phyloP scores from a whole-genome alignment of 1,284 basidiomycete genomes.

The Melampsora americana region DNA sequence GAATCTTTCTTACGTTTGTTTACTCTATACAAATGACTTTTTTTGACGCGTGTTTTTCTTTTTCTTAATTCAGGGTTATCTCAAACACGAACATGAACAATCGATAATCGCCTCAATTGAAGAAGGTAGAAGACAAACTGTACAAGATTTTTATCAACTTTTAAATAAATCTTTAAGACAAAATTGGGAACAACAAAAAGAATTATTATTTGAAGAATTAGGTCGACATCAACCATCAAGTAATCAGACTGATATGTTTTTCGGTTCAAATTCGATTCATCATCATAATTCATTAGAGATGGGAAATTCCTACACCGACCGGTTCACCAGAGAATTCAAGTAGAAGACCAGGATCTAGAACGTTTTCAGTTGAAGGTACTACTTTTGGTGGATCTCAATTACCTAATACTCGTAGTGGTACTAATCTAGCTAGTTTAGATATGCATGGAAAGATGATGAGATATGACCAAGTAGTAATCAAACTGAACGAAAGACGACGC shows the following conservation, averaged over 20 bases:
- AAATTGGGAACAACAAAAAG: slow-evolving; percentile 87
- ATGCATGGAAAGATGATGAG: slow-evolving; percentile 87
- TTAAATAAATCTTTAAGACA: slow-evolving; percentile 70
- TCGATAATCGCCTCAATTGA: slow-evolving; percentile 90
- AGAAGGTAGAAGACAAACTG: slow-evolving; percentile 72
- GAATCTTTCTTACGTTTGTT: background rate
- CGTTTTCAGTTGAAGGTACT: slow-evolving; percentile 33
- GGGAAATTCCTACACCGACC: slow-evolving; percentile 23
- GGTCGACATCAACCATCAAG: slow-evolving; percentile 60
- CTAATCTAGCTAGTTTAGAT: slow-evolving; percentile 58
- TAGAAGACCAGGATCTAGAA: slow-evolving; percentile 43
- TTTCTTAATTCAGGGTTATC: slow-evolving; percentile 61
- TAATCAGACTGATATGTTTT: slow-evolving; percentile 7
- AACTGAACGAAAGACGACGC: slow-evolving; percentile 69
- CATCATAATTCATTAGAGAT: slow-evolving; percentile 25
- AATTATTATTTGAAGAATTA: slow-evolving; percentile 82
- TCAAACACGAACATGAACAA: slow-evolving; percentile 87
- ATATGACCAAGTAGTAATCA: slow-evolving; percentile 75
- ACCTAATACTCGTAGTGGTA: slow-evolving; percentile 46
- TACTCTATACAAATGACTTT: background rate
- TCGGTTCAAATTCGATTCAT: slow-evolving; percentile 44
- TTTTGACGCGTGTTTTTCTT: background rate
- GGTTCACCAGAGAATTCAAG: slow-evolving; percentile 34
- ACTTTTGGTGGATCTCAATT: slow-evolving; percentile 37
- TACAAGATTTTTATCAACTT: slow-evolving; percentile 76